Percentiles rank a stretch among this genome's conserved stretches.
Conservation (phyloP, 2,329 filamentous ascomycete genomes). For the Cladorrhinum sp. region DNA sequence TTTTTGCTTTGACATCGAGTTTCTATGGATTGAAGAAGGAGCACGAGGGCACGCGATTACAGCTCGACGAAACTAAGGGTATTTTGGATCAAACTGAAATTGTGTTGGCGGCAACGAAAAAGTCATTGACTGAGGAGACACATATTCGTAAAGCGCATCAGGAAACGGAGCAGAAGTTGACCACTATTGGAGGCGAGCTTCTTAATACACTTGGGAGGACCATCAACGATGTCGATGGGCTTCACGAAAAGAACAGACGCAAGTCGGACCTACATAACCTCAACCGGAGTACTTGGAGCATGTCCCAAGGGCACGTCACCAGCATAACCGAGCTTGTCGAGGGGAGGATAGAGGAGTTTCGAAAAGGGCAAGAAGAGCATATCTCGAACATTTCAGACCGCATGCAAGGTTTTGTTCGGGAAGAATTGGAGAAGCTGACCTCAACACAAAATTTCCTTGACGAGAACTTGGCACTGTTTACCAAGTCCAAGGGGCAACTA, state of each 20-base stretch:
- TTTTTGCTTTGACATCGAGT: constrained; percentile 79
- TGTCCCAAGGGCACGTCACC: constrained; percentile 71
- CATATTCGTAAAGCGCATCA: constrained; percentile 79
- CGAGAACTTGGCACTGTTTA: constrained; percentile 65
- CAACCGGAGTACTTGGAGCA: constrained; percentile 76
- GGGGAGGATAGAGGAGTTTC: constrained; percentile 68
- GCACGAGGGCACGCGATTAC: constrained; percentile 70
- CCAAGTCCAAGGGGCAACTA: constrained; percentile 65
- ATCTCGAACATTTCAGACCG: constrained; percentile 65
- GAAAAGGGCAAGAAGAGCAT: constrained; percentile 67
- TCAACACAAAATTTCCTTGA: constrained; percentile 68
- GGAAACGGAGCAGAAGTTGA: constrained; percentile 75
- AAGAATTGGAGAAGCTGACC: constrained; percentile 70
- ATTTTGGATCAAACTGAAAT: constrained; percentile 85
- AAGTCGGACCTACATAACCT: constrained; percentile 78
- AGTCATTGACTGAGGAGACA: constrained; percentile 75
- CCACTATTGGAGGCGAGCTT: constrained; percentile 69
- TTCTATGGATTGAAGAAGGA: constrained; percentile 90
- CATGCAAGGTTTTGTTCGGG: constrained; percentile 73
- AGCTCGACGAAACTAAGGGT: constrained; percentile 75
- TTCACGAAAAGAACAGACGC: constrained; percentile 82
- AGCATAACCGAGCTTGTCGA: constrained; percentile 78
- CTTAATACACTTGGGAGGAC: constrained; percentile 75
- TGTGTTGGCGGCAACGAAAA: constrained; percentile 73
- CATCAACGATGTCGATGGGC: constrained; percentile 73